Percentiles rank a stretch among this genome's conserved stretches.
Evolutionary conservation across 768 basidiomycete species (phyloP).

Genomic region (Pleurotus giganteus): DNA sequence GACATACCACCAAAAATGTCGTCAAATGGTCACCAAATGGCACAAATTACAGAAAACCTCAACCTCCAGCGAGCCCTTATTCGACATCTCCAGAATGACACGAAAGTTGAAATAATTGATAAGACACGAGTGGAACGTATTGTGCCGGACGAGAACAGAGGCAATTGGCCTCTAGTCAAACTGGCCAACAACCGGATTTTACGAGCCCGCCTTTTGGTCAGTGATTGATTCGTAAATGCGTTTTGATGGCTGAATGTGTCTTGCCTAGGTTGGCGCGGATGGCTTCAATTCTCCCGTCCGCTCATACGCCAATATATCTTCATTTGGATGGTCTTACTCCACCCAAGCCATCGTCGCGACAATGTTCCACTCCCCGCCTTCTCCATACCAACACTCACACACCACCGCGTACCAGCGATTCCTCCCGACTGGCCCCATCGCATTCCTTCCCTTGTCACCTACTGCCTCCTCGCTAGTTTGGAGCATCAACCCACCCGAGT

Average conservation of each 20-base stretch:
- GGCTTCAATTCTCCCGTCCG: slow-evolving; percentile 95
- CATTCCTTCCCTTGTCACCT: slow-evolving; percentile 85
- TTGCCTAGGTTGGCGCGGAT: slow-evolving; percentile 82
- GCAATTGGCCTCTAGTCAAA: slow-evolving; percentile 78
- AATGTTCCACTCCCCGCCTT: slow-evolving; percentile 67
- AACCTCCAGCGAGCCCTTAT: slow-evolving; percentile 90
- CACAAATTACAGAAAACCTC: slow-evolving; percentile 86
- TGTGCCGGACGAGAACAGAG: slow-evolving; percentile 44
- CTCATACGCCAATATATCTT: slow-evolving; percentile 77
- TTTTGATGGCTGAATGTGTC: not conserved
- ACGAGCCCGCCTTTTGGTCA: slow-evolving; percentile 73
- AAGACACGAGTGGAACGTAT: slow-evolving; percentile 76
- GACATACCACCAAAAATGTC: slow-evolving; percentile 35
- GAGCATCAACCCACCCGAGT: slow-evolving; percentile 72
- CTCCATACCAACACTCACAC: slow-evolving; percentile 63
- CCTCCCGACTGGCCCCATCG: slow-evolving; percentile 92
- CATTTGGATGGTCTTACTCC: slow-evolving; percentile 90
- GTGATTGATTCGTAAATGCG: slow-evolving; percentile 17
- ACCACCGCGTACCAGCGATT: slow-evolving; percentile 92
- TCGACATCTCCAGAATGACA: slow-evolving; percentile 50
- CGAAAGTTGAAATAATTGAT: slow-evolving; percentile 64
- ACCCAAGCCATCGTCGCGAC: slow-evolving; percentile 91
- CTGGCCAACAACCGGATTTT: slow-evolving; percentile 67
- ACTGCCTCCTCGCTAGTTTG: slow-evolving; percentile 88
- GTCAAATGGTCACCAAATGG: slow-evolving; percentile 47